Evolutionary conservation across 169 alveolate genomes (phyloP).

Genomic region (Eimeria necatrix): DNA sequence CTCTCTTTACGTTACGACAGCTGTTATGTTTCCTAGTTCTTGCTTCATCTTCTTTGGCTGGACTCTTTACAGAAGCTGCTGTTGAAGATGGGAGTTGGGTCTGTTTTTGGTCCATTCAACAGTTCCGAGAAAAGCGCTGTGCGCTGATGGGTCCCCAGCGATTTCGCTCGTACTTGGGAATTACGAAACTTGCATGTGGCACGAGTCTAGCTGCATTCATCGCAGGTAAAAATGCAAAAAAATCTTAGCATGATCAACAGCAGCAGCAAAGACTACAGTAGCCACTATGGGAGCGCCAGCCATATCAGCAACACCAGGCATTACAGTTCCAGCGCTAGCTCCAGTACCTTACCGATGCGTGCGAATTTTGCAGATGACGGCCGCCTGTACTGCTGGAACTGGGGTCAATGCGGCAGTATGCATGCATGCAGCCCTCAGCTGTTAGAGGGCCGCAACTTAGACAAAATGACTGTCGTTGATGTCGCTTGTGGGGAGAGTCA

Average conservation of each 20-base stretch:
- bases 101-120: slow-evolving; percentile 16
- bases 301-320: neutral
- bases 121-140: neutral
- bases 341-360: neutral
- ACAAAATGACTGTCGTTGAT: slow-evolving; percentile 16
- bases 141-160: slow-evolving; percentile 8
- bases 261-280: neutral
- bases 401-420: slow-evolving; percentile 37
- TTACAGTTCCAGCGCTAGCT: neutral
- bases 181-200: slow-evolving; percentile 60
- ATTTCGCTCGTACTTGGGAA: slow-evolving; percentile 46
- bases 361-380: slow-evolving; percentile 41
- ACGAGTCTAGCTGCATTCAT: slow-evolving; percentile 56
- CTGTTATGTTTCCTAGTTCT: too few species aligned
- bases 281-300: neutral
- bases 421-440: slow-evolving; percentile 71
- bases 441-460: slow-evolving; percentile 40
- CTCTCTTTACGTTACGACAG: too few species aligned
- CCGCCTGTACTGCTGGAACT: slow-evolving; percentile 70
- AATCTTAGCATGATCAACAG: neutral
- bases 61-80: neutral
- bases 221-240: slow-evolving; percentile 33
- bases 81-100: slow-evolving; percentile 29
- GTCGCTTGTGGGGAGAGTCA: slow-evolving; percentile 51
- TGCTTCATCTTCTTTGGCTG: too few species aligned